Base-by-base conservation (phyloP, 345 rosid species). In the Salix purpurea region DNA sequence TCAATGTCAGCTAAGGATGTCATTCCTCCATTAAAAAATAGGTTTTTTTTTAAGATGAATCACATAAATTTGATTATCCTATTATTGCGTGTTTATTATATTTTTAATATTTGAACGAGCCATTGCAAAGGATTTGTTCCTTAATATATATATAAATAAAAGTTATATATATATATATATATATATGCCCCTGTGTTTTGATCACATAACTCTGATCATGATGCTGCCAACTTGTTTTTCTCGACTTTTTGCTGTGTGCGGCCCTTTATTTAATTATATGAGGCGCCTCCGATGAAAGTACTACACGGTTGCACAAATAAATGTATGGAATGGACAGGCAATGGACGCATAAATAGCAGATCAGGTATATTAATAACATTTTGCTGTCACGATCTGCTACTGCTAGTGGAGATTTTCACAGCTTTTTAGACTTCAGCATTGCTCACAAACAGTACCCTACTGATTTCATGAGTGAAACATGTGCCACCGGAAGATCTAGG, bases 401-500 rank as follows among this genome's bases (percentile, higher is more conserved):
- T 52, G 23, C 21, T 19, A 5, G 21, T 52, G 21, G 58, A 52
- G 58, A 18, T 52, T 52, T 52, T 52, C 58, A 50, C 58, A 50
- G 7, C 58, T 18, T 50, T 50, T 50, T 18, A 50, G 58, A 50
- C 58, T 50, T 2, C 18, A 52, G 19, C 21, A 52, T 19, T 6
- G 23, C 23, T 19, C 9, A 52, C 9, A 52, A 52, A 18, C 21
- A 30, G 32, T 30, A 19, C n/a, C 24, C 56, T 67, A 72, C 74
- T 50, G 68, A 36, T 68, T 69, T 75, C 64, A 19, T 60, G 67
- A 70, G 77, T 70, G 52, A 4, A 67, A 71, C 86, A 78, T 76
- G 84, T 85, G 88, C 83, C 18, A 14, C 19, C 28, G 11, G 36
- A 50, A 48, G 76, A 67, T 54, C 4, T 83, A 24, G 79, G 78